Evolutionary conservation across 139 green algal genomes (phyloP).

Genomic region (Gonium pectorale): DNA sequence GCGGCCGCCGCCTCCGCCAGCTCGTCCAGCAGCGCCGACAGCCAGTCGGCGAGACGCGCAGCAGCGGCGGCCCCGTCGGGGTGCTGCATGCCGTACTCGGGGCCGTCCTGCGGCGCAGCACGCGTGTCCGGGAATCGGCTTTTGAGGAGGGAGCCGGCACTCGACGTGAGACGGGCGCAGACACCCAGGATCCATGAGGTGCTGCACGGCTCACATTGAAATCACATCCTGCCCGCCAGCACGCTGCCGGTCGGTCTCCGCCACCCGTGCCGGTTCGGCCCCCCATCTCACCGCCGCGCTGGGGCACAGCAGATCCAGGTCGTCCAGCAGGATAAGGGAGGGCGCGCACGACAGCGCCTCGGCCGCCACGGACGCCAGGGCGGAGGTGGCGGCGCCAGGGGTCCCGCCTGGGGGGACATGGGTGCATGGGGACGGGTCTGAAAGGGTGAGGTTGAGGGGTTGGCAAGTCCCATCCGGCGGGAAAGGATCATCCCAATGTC

Average conservation of each 20-base stretch:
- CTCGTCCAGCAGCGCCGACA: conserved; percentile 50
- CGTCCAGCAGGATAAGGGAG: conserved; percentile 85
- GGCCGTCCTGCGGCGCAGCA: conserved; percentile 2
- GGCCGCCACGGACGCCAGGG: conserved; percentile 48
- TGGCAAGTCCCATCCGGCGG: too few relatives aligned
- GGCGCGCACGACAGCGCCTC: conserved; percentile 73
- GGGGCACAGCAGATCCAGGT: conserved; percentile 82
- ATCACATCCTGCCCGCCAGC: too few relatives aligned
- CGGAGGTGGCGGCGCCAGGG: conserved; percentile 7
- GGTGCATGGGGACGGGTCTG: neutral
- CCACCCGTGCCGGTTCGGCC: too few relatives aligned
- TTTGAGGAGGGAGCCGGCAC: too few relatives aligned
- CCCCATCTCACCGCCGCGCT: neutral
- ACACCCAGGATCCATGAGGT: too few relatives aligned
- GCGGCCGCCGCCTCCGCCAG: conserved; percentile 3
- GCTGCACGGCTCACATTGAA: too few relatives aligned
- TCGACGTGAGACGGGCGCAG: too few relatives aligned
- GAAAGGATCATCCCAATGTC: too few relatives aligned
- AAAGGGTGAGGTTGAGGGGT: too few relatives aligned
- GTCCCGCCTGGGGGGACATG: neutral
- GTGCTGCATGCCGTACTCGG: conserved; percentile 45
- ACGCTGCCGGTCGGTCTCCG: too few relatives aligned
- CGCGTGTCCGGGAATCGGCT: too few relatives aligned
- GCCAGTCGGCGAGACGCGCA: conserved; percentile 43
- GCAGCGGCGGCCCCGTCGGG: conserved; percentile 23